Evolutionary conservation across 108 stramenopile species (phyloP).

Genomic region (Chaetoceros muelleri): DNA sequence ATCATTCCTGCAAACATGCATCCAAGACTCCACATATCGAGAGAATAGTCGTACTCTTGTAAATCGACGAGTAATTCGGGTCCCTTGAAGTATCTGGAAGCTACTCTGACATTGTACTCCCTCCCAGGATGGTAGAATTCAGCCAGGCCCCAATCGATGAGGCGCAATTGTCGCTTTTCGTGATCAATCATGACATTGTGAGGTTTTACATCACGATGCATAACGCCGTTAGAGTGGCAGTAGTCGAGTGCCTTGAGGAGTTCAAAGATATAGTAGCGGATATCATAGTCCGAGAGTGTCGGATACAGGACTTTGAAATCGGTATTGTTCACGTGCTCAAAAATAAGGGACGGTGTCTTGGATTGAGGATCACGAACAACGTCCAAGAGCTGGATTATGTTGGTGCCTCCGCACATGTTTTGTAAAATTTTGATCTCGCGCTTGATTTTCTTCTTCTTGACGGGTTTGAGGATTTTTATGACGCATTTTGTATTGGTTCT

Average conservation of each 20-base stretch:
- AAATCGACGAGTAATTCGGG: constrained; percentile 98
- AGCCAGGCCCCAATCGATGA: constrained; percentile 99
- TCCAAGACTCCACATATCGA: constrained; percentile 99
- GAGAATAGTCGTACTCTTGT: constrained; percentile 99
- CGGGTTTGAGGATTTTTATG: constrained; percentile 99
- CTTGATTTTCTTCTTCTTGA: constrained; percentile 99
- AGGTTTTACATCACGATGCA: constrained; percentile 99
- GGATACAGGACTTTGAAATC: constrained; percentile 99
- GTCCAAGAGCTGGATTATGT: constrained; percentile 98
- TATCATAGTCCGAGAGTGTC: constrained; percentile 95
- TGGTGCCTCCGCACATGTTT: constrained; percentile 99
- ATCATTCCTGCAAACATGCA: constrained; percentile 99
- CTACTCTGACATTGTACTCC: constrained; percentile 99
- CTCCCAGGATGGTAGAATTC: constrained; percentile 99
- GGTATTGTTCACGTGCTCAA: constrained; percentile 99
- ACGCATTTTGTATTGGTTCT: constrained; percentile 95
- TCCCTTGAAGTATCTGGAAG: constrained; percentile 99
- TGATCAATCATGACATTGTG: constrained; percentile 99
- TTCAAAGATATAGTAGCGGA: constrained; percentile 99
- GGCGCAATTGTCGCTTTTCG: constrained; percentile 91
- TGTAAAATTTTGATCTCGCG: constrained; percentile 98
- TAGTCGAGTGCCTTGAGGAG: constrained; percentile 98
- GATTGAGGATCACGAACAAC: constrained; percentile 98
- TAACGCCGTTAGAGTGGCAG: constrained; percentile 99
- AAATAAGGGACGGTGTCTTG: constrained; percentile 97